These are phyloP conservation scores for Meyerozyma guilliermondii DNA, from an alignment of 1,139 yeast species.

Conservation along the genomic window DNA sequence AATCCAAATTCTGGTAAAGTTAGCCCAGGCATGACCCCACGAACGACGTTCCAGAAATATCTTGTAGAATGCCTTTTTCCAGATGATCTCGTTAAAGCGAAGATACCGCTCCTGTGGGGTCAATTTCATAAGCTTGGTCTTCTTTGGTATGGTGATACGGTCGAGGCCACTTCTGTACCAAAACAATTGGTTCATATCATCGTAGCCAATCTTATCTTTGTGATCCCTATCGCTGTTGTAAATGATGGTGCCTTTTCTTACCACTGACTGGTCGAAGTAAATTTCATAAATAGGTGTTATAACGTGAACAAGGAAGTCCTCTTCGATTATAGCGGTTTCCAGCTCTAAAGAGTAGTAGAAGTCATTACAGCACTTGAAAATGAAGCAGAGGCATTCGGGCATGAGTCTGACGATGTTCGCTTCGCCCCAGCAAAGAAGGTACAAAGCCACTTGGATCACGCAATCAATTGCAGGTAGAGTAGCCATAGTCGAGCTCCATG, in stretches of 20 bases:
- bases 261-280: slow-evolving; percentile 53
- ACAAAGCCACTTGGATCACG: slow-evolving; percentile 63
- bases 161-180: slow-evolving; percentile 53
- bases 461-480: slow-evolving; percentile 48
- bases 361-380: slow-evolving; percentile 74
- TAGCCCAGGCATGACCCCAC: slow-evolving; percentile 54
- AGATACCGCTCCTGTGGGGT: slow-evolving; percentile 44
- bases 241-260: slow-evolving; percentile 17
- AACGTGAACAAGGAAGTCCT: slow-evolving; percentile 51
- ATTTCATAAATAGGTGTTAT: slow-evolving; percentile 73
- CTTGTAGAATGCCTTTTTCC: slow-evolving; percentile 50
- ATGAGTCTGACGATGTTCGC: slow-evolving; percentile 77
- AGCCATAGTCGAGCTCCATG: slow-evolving; percentile 61
- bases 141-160: slow-evolving; percentile 31
- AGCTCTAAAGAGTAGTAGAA: slow-evolving; percentile 46
- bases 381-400: slow-evolving; percentile 82
- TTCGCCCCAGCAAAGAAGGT: slow-evolving; percentile 83
- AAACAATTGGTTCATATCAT: slow-evolving; percentile 59
- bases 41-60: slow-evolving; percentile 54
- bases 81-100: slow-evolving; percentile 36
- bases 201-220: slow-evolving; percentile 50
- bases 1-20: slow-evolving; percentile 60
- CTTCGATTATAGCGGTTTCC: slow-evolving; percentile 16
- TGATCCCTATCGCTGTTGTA: slow-evolving; percentile 48
- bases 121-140: slow-evolving; percentile 34